Base-by-base conservation (phyloP, 2,329 filamentous ascomycete species). In the Beauveria sp. region DNA sequence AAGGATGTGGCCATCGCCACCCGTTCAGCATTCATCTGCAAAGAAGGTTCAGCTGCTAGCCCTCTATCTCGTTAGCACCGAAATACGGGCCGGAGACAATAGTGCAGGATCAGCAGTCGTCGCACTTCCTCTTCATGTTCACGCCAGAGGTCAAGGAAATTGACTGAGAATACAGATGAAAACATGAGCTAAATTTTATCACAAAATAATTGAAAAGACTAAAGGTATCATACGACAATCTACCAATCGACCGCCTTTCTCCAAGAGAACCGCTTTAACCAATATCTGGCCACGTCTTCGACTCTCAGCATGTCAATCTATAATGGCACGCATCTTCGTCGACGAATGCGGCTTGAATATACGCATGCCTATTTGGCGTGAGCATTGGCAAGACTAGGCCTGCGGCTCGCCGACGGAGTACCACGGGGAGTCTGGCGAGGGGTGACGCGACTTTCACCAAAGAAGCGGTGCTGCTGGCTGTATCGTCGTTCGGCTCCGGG, bases 391-490 rank as follows among this genome's bases (percentile, higher is more conserved):
- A 64, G 61, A 47, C 70, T 72, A 12, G 65, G 65, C 37, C 72
- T 68, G 10, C 75, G 70, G 50, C 70, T 75, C 0, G 72, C 73
- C 0, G 72, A 70, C 0, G 75, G 75, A 0, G 75, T 76, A 1
- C 71, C 73, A 8, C 73, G 64, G 0, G 74, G 74, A 2, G 75
- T 76, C 5, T 65, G 67, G 18, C 71, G 67, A 5, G 75, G 75
- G 1, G 75, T 77, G 1, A 76, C 74, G 26, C 75, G 72, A 44
- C 66, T 75, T 66, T 77, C 74, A 1, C 75, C 75, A 52, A 77
- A 76, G 68, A 77, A 77, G 14, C 75, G 73, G 47, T 74, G 63
- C 44, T 75, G 71, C 56, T 77, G 74, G 61, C 74, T 76, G 66
- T 70, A 77, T 7, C 68, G 65, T 1, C 73, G 70, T 1, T 64